Base-by-base conservation (phyloP, 352 stramenopile species). In the Pythium angustatum region DNA sequence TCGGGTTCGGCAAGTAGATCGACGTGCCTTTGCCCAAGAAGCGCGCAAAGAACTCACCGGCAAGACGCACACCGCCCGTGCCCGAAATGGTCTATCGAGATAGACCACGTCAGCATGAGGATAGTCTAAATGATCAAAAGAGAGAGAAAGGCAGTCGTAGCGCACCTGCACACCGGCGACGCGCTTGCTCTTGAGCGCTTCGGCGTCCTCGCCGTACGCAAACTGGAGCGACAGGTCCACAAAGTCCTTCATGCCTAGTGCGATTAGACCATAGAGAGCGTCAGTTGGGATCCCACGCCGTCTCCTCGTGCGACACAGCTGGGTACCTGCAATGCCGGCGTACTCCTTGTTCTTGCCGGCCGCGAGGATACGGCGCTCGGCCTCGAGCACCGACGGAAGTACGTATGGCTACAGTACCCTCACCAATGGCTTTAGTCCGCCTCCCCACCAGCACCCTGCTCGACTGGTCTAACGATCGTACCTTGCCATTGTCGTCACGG, bases 1-100 rank as follows among this genome's bases (percentile, higher is more conserved):
- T 99, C 54, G 98, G 97, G 85, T 99, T 98, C 27, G 98, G 97
- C 53, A 99, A 72, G 88, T 99, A 99, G 69, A 99, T 98, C 6
- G 86, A 81, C 24, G 87, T 94, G 54, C 65, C 75, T 62, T 91
- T 85, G 64, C 91, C 89, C 33, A 91, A 78, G 54, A 97, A 98
- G 59, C 87, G 86, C 51, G 87, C 68, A 62, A 99, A 88, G 66
- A 99, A 96, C 73, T 99, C 96, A 30, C 93, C 97, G 26, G 93
- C 91, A 11, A 99, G 88, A 66, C 97, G 93, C 58, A 98, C 93
- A 31, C 96, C 97, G 62, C 98, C 98, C 41, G 98, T 99, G 58
- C 98, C 98, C 3, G 97, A 99, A 44, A 99, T 95, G 44, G 96
- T 98, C 87, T 98, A 72, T 45, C 55, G 49, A 40, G 21, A 63